Evolutionary conservation across 768 basidiomycete species (phyloP), one percentile per base, ranked within the genome.

Genomic region (Panaeolus papilionaceus): DNA sequence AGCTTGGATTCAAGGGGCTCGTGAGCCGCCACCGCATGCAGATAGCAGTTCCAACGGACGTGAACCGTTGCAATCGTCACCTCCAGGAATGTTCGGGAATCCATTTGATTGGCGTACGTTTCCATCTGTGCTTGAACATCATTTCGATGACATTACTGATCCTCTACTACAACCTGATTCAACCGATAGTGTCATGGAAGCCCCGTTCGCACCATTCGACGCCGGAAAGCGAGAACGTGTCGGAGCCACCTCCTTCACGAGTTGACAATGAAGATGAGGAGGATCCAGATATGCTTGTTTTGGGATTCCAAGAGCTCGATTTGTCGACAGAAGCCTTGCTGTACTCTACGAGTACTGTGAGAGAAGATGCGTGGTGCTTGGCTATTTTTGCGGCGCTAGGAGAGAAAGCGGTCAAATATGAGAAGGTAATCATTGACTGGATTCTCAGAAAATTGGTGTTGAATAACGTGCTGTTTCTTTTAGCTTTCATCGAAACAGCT

Each of bases 271-370:
- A 76, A 4, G 70, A 77, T 8, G 62, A 71, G 23, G 75, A 74
- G 33, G 84, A 86, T 68, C 89, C 91, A 10, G 93, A 95, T 72
- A 68, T 95, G 8, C 75, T 93, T 20, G 88, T 91, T n/a, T 75
- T 94, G 2, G 91, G 87, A 0, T 93, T 95, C 71, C 93, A 95
- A 76, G 93, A 95, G 73, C 78, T 94, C 3, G 93, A 95, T 74
- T 81, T 89, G 2, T 93, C 92, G 0, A 82, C 93, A 0, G 92
- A 93, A 76, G 92, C 93, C 9, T 79, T 94, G 65, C 73, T 96
- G 0, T 94, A 94, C 67, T 83, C 89, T 2, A 84, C 88, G 0
- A 86, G 85, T 38, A 86, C 89, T 0, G 73, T 80, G 8, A 83
- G 85, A 67, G 92, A 92, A 72, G 92, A 93, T 45, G 86, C 88